Evolutionary conservation across 495 filamentous ascomycete genomes (phyloP), one percentile per base, ranked within the genome.

Genomic region (Xylaria intraflava): DNA sequence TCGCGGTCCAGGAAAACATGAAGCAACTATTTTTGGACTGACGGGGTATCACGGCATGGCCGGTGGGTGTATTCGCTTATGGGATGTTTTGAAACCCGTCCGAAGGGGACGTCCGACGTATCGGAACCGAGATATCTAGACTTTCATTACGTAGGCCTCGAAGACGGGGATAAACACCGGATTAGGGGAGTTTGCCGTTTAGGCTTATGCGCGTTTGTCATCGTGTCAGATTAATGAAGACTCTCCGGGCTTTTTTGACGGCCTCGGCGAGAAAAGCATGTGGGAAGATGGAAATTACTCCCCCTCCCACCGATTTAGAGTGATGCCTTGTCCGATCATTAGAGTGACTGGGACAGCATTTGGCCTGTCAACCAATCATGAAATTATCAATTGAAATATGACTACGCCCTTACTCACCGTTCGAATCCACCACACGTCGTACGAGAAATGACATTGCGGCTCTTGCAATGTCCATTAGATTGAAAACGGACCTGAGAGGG

Each of bases 81-180:
- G 23, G 33, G 22, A 8, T 40, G 2, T 20, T n/a, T 17, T 38
- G 35, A 38, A 29, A 44, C 30, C 11, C 50, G 29, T 52, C 50
- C 50, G 41, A 42, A 52, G 50, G 50, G 50, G 50, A 46, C 41
- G 41, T 52, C 50, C 50, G 39, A 24, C 24, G 12, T 33, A 22
- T 23, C 39, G 40, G 41, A 22, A 52, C 30, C 50, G 39, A 30
- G 12, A 43, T 23, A 27, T 12, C n/a, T 17, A 39, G 29, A 29
- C 8, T 26, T 31, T n/a, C n/a, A n/a, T n/a, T n/a, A n/a, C n/a
- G n/a, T 16, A 38, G 14, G n/a, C 35, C 8, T 3, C 31, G 14
- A 35, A n/a, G n/a, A n/a, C n/a, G n/a, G n/a, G n/a, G 7, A 11
- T 35, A 35, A n/a, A n/a, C 11, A 35, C 2, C 31, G 31, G 14